phyloP scores from a whole-genome alignment of 2,329 filamentous ascomycete genomes.

The Ophiostoma tasmaniense region DNA sequence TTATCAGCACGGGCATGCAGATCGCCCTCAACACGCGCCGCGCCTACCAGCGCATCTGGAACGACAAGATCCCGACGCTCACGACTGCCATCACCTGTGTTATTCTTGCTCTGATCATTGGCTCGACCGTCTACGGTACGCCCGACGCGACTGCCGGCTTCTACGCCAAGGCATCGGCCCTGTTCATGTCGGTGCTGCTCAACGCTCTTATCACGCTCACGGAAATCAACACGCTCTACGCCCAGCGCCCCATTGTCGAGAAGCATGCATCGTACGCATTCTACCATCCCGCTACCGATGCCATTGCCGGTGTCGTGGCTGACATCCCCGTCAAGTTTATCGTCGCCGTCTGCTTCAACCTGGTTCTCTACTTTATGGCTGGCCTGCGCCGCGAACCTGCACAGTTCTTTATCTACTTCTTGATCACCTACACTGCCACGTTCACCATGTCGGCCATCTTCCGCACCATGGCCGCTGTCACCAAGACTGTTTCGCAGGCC shows the following conservation, averaged over 20 bases:
- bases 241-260: conserved; percentile 39
- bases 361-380: conserved; percentile 79
- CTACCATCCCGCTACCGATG: conserved; percentile 62
- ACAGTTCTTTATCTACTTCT: conserved; percentile 76
- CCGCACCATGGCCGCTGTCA: conserved; percentile 66
- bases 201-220: conserved; percentile 75
- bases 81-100: conserved; percentile 76
- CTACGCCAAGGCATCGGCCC: conserved; percentile 58
- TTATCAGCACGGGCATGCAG: conserved; percentile 49
- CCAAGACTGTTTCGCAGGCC: conserved; percentile 58
- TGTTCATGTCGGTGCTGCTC: conserved; percentile 82
- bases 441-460: conserved; percentile 81
- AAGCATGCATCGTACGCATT: background rate
- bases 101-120: conserved; percentile 34
- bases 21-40: conserved; percentile 48
- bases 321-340: conserved; percentile 74
- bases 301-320: conserved; percentile 75
- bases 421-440: conserved; percentile 65
- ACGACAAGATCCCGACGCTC: conserved; percentile 64
- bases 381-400: conserved; percentile 66
- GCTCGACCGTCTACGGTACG: conserved; percentile 19
- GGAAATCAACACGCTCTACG: conserved; percentile 78
- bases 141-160: conserved; percentile 32
- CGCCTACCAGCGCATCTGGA: conserved; percentile 71
- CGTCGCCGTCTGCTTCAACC: conserved; percentile 69